Evolutionary conservation across 305 asterid species (phyloP).

Genomic region (Fraxinus velutina): DNA sequence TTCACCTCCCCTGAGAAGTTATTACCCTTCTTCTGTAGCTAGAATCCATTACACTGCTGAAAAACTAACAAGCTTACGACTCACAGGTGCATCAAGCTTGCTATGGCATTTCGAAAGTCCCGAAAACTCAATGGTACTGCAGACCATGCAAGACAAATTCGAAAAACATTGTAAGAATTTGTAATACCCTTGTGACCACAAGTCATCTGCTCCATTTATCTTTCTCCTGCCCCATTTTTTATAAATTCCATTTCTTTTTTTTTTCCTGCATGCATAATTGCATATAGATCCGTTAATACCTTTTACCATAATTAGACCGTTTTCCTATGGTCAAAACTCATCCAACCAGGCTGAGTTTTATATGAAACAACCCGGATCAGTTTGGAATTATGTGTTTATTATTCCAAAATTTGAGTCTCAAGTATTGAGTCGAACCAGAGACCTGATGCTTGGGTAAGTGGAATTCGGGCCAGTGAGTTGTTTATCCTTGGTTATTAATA

Average conservation of each 20-base stretch:
- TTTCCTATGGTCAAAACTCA: neutral
- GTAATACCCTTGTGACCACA: neutral
- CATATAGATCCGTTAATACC: neutral
- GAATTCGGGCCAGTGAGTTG: neutral
- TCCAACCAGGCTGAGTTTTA: neutral
- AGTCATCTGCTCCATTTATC: neutral
- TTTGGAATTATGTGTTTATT: neutral
- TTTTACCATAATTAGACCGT: neutral
- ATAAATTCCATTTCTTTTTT: neutral
- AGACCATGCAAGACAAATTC: constrained; percentile 33
- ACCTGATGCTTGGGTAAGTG: neutral
- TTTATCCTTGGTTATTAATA: neutral
- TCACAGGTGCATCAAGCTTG: constrained; percentile 33
- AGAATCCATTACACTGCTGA: constrained; percentile 15
- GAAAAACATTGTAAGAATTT: constrained; percentile 25
- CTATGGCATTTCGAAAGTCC: constrained; percentile 32
- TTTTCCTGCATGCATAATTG: neutral
- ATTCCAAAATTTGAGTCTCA: neutral
- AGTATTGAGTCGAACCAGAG: neutral
- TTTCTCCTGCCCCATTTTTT: neutral
- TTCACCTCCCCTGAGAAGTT: neutral
- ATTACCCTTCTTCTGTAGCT: constrained; percentile 2
- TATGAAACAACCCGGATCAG: neutral
- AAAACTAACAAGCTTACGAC: constrained; percentile 15
- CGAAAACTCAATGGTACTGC: constrained; percentile 31